Base-by-base conservation (phyloP, 2,329 filamentous ascomycete species). In the Colletotrichum graminicola region DNA sequence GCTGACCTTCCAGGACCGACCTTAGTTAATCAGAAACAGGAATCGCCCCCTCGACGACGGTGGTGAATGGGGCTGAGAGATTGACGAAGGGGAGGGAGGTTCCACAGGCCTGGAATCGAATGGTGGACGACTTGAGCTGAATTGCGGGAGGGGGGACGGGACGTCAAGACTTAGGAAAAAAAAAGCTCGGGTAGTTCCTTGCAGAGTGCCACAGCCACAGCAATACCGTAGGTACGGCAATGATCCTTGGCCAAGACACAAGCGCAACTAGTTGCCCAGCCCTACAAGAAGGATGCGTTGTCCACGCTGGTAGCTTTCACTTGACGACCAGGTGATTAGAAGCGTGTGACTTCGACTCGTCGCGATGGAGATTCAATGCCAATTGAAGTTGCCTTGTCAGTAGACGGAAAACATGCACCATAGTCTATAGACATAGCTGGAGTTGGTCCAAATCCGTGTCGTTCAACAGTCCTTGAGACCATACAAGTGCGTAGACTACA, bases 181-280 rank as follows among this genome's bases (percentile, higher is more conserved):
- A 71, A 56, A 52, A 51, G 67, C 26, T 62, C 57, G 43, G 52
- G 47, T 59, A 52, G 54, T 66, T 57, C 63, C 45, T 60, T 64
- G 59, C 59, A 59, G 54, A 54, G 60, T 52, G 69, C 69, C 65
- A 69, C 69, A 69, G 69, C 65, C 69, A 72, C 54, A 68, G 45
- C 32, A 29, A 68, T 61, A 51, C n/a, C 51, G 34, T 34, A 36
- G 5, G 5, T 36, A 36, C 34, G 26, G 23, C 29, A 14, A 36
- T 54, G 45, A 59, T 62, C 65, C 69, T 64, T 54, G 60, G 59
- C 57, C 68, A 67, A 71, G 59, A 61, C 65, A 55, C 7, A 21
- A 16, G 16, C 6, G 4, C 41, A 41, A 26, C 39, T n/a, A n/a
- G n/a, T n/a, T 21, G 18, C 49, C 49, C 12, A 63, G 61, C 36